Evolutionary conservation across 108 stramenopile species (phyloP).

Genomic region (Discostella pseudostelligera): DNA sequence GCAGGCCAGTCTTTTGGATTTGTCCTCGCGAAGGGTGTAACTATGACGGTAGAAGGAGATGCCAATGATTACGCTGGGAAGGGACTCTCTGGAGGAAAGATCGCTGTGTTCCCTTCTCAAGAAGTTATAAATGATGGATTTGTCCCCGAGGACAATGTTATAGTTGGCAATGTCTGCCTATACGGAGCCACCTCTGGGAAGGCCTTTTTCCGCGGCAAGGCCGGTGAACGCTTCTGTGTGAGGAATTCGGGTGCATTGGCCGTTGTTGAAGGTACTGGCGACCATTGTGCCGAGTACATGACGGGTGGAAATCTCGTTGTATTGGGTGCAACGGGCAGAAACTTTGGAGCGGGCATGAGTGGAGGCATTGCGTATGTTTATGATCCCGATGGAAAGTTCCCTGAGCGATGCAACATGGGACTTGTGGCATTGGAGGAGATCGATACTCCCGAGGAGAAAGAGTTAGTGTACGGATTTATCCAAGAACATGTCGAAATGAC

Average conservation of each 20-base stretch:
- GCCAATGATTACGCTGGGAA: conserved; percentile 97
- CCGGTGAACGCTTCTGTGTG: conserved; percentile 97
- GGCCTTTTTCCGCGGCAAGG: conserved; percentile 96
- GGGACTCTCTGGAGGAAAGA: conserved; percentile 96
- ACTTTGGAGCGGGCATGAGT: conserved; percentile 99
- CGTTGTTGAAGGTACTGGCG: conserved; percentile 96
- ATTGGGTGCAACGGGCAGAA: conserved; percentile 93
- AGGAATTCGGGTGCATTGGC: conserved; percentile 96
- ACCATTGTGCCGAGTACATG: conserved; percentile 99
- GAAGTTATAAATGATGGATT: conserved; percentile 77
- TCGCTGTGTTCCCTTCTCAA: conserved; percentile 75
- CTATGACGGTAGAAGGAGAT: conserved; percentile 92
- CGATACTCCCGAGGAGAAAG: conserved; percentile 77
- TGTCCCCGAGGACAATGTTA: conserved; percentile 88
- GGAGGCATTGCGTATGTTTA: conserved; percentile 96
- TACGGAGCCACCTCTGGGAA: conserved; percentile 96
- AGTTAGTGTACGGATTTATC: conserved; percentile 81
- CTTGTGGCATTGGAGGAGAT: conserved; percentile 89
- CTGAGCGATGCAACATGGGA: conserved; percentile 96
- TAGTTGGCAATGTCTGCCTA: conserved; percentile 94
- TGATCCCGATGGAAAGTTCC: conserved; percentile 91
- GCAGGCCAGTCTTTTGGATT: conserved; percentile 96
- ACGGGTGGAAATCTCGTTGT: conserved; percentile 93
- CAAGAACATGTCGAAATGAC: conserved; percentile 92
- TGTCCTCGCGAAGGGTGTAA: conserved; percentile 93